Base-by-base conservation (phyloP, 2,329 filamentous ascomycete species). In the Penicillium aurantiogriseum region DNA sequence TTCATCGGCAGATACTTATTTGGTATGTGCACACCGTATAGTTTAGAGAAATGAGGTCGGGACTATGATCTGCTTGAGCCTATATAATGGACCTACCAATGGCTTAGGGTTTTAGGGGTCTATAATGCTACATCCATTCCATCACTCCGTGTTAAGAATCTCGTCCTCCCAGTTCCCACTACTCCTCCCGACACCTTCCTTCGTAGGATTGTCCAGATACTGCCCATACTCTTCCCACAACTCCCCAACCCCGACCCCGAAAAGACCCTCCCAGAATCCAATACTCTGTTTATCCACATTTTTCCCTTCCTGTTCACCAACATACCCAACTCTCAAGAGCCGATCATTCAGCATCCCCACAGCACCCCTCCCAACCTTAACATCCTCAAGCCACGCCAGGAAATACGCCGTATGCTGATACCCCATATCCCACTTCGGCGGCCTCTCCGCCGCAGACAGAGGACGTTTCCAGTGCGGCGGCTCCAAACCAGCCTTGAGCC, bases 321-420 rank as follows among this genome's bases (percentile, higher is more conserved):
- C 48, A 67, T 77, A 77, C 27, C 77, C 75, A 35, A 67, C 60
- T 13, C 69, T 65, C 38, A 72, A 56, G 42, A 77, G 59, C 25
- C 70, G 67, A 64, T 77, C 74, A 69, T 77, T 77, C 45, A 77
- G 33, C 68, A 62, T 82, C 79, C 5, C 82, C 77, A 92, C 89
- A 89, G 72, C 94, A 85, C 51, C 74, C 67, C 51, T 84, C 76
- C 74, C 89, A 82, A 60, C 87, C 79, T 74, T 94, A 90, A 75
- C 81, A 36, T 78, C 73, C 76, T 97, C 92, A 46, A 97, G 77
- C 77, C 91, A 96, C 54, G 94, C 87, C 50, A 97, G 76, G 67
- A 97, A 97, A 73, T 91, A 97, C 0, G 88, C 94, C 7, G 93
- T 97, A 64, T 89, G 85, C 78, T 97, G 88, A 75, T 97, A 97